Conservation (phyloP, 2,329 filamentous ascomycete species). For the Graphilbum fragrans region DNA sequence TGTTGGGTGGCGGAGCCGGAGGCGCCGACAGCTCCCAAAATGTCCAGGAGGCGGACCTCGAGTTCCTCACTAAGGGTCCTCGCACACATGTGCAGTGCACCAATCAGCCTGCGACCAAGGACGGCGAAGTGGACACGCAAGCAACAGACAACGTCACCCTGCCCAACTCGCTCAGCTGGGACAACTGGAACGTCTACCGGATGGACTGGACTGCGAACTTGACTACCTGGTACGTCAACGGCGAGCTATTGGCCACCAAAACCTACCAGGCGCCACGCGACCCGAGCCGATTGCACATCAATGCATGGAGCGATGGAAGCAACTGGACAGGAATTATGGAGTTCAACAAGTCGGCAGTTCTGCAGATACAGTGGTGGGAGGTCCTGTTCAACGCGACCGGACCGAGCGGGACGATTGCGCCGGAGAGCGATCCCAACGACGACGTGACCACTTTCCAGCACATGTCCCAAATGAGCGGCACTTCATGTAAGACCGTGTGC, state of each 20-base stretch:
- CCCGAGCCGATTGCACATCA: slow-evolving; percentile 40
- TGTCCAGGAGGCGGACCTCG: slow-evolving; percentile 40
- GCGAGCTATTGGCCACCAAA: slow-evolving; percentile 35
- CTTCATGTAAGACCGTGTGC: slow-evolving; percentile 14
- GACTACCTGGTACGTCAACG: slow-evolving; percentile 45
- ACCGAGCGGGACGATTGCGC: no score
- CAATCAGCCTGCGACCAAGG: slow-evolving; percentile 43
- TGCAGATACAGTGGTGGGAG: slow-evolving; percentile 53
- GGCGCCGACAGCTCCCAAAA: no score
- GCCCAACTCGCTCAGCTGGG: slow-evolving; percentile 31
- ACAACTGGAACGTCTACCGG: slow-evolving; percentile 45
- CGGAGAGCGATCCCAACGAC: no score
- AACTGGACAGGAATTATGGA: slow-evolving; percentile 49
- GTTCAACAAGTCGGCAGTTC: slow-evolving; percentile 31
- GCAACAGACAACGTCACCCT: slow-evolving; percentile 36
- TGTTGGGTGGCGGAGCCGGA: no score
- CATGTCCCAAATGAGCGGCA: not conserved
- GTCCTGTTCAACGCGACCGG: slow-evolving; percentile 39
- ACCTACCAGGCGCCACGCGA: slow-evolving; percentile 42
- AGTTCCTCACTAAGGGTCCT: slow-evolving; percentile 36
- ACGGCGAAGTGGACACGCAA: slow-evolving; percentile 28
- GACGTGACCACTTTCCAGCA: no score
- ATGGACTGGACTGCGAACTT: slow-evolving; percentile 45
- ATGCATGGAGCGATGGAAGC: slow-evolving; percentile 50
- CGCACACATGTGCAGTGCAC: slow-evolving; percentile 39